phyloP scores from a whole-genome alignment of 805 yeast genomes.

The Zygosaccharomyces gambellarensis region DNA sequence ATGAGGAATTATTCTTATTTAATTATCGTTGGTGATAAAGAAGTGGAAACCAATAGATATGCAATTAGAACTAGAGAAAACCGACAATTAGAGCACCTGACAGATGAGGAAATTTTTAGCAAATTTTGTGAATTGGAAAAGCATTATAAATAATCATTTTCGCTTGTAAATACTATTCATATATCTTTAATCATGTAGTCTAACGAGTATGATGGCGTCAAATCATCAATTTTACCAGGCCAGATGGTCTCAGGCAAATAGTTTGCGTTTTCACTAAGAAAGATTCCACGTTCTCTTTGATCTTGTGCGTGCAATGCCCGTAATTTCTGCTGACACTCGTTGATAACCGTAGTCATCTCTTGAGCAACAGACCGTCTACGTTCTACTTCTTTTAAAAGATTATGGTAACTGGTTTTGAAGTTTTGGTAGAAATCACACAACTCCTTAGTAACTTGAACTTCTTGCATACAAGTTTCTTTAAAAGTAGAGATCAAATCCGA shows the following conservation, averaged over 20 bases:
- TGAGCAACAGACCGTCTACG: conserved; percentile 44
- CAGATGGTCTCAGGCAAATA: conserved; percentile 54
- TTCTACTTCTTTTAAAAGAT: conserved; percentile 47
- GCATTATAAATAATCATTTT: conserved; percentile 35
- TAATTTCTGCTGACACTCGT: conserved; percentile 40
- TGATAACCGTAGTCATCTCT: conserved; percentile 39
- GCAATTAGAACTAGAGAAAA: conserved; percentile 59
- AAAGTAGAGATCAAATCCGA: conserved; percentile 34
- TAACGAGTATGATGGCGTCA: conserved; percentile 27
- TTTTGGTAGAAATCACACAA: conserved; percentile 46
- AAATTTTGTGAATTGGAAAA: conserved; percentile 55
- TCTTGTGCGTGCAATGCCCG: conserved; percentile 42
- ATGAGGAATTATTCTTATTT: conserved; percentile 71
- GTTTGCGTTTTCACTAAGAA: conserved; percentile 46
- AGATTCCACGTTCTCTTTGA: conserved; percentile 37
- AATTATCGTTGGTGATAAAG: conserved; percentile 84
- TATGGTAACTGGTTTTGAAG: conserved; percentile 49
- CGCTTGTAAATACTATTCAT: conserved; percentile 11
- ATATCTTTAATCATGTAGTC: conserved; percentile 21
- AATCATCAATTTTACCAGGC: conserved; percentile 39
- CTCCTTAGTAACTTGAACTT: conserved; percentile 30
- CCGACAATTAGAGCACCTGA: conserved; percentile 42
- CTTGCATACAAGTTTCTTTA: conserved; percentile 25
- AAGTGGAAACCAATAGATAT: conserved; percentile 52
- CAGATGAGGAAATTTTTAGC: conserved; percentile 47